Percentiles rank a stretch among this genome's conserved stretches.
Conservation (phyloP, 129 eudicot genomes). For the Centrapalus pauciflorus region DNA sequence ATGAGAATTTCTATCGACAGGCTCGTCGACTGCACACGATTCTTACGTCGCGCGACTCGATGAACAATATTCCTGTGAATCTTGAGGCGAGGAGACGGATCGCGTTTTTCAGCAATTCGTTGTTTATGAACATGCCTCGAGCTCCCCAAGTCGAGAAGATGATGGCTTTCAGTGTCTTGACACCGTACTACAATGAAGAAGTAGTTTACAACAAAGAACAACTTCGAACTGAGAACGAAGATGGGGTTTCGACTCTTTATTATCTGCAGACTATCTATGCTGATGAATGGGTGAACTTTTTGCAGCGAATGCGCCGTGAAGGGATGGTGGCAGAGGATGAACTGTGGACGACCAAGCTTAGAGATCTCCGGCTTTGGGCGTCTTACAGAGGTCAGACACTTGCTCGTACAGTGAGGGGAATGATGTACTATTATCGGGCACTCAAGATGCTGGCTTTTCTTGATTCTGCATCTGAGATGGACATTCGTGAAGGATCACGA, state of each 20-base stretch:
- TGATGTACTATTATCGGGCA: conserved; percentile 97
- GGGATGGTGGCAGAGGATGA: conserved; percentile 61
- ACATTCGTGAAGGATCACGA: conserved; percentile 72
- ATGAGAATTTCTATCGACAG: conserved; percentile 70
- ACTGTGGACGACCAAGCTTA: conserved; percentile 45
- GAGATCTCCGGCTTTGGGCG: conserved; percentile 92
- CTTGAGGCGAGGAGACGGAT: conserved; percentile 92
- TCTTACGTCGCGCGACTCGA: conserved; percentile 82
- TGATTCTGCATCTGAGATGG: conserved; percentile 98
- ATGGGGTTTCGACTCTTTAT: conserved; percentile 82
- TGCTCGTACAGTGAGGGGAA: conserved; percentile 90
- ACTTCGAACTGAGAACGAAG: conserved; percentile 85
- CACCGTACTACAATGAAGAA: conserved; percentile 94
- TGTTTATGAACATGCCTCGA: conserved; percentile 97
- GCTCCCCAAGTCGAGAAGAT: conserved; percentile 98
- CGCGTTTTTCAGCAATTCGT: conserved; percentile 89
- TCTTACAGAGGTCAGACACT: conserved; percentile 96
- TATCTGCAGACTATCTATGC: conserved; percentile 85
- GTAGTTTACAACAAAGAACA: conserved; percentile 80
- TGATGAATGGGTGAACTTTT: conserved; percentile 86
- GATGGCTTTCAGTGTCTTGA: conserved; percentile 93
- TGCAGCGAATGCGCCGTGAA: conserved; percentile 79
- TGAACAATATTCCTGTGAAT: conserved; percentile 76
- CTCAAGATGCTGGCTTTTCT: conserved; percentile 90
- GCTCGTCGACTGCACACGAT: conserved; percentile 70